A percentile compares a stretch with the other conserved stretches of the same genome.
These are phyloP conservation scores for Paraphaeosphaeria sporulosa DNA, from an alignment of 2,329 filamentous ascomycete genomes.

Conservation along the genomic window DNA sequence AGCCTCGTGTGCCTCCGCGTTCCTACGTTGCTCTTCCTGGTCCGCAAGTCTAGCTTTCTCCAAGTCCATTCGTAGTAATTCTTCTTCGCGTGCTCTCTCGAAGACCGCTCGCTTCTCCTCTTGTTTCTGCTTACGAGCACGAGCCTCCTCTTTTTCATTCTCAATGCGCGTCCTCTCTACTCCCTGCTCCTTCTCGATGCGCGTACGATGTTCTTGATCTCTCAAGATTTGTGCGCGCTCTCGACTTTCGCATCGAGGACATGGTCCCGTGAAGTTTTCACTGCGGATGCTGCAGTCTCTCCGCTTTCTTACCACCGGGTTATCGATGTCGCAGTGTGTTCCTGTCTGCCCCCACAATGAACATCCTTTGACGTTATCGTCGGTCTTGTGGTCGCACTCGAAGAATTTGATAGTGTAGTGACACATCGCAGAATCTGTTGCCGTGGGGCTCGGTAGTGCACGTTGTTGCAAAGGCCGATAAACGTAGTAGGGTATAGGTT, in stretches of 20 bases:
- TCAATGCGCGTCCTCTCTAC: constrained; percentile 2
- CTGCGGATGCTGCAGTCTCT: constrained; percentile 7
- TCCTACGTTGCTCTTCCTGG: constrained; percentile 12
- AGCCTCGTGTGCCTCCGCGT: constrained; percentile 12
- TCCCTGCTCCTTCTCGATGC: constrained; percentile 1
- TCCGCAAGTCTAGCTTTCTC: constrained; percentile 12
- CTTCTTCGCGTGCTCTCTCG: constrained; percentile 6
- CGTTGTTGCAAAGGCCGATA: neutral
- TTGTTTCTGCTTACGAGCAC: neutral
- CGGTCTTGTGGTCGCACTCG: constrained; percentile 14
- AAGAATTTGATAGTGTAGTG: constrained; percentile 11
- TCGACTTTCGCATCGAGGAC: constrained; percentile 1
- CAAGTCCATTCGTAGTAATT: constrained; percentile 9
- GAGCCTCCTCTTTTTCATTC: constrained; percentile 5
- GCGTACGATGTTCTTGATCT: constrained; percentile 2
- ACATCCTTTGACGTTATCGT: constrained; percentile 11
- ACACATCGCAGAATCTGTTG: constrained; percentile 1
- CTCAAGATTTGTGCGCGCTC: neutral
- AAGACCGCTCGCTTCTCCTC: constrained; percentile 5
- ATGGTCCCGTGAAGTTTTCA: neutral
- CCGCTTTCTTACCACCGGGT: neutral
- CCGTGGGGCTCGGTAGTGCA: neutral
- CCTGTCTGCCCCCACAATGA: constrained; percentile 1
- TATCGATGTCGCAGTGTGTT: constrained; percentile 11
- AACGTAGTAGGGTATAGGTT: neutral